These are phyloP conservation scores for Besnoitia besnoiti DNA, from an alignment of 169 alveolate species.

Conservation along the genomic window DNA sequence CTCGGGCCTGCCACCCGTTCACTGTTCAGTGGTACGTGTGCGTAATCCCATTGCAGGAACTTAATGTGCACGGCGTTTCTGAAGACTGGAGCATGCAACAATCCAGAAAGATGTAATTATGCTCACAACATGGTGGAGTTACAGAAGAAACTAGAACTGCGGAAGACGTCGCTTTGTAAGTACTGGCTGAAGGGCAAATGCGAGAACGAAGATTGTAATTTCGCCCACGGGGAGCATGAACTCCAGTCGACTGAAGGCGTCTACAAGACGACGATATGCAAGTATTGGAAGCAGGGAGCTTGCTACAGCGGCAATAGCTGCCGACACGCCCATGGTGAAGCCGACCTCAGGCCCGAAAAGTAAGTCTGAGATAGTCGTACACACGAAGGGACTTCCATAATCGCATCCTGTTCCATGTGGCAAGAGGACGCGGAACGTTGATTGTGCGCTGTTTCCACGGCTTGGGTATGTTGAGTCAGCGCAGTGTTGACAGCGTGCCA, in stretches of 20 bases:
- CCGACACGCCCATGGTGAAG: constrained; percentile 80
- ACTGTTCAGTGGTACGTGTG: too few relatives aligned
- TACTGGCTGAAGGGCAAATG: constrained; percentile 70
- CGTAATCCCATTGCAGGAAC: constrained; percentile 22
- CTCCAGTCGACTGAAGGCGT: constrained; percentile 77
- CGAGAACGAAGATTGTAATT: constrained; percentile 74
- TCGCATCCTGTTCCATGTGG: not conserved
- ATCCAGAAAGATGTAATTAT: constrained; percentile 55
- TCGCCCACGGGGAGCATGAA: constrained; percentile 79
- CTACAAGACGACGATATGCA: constrained; percentile 78
- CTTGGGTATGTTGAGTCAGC: not conserved
- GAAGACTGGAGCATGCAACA: constrained; percentile 51
- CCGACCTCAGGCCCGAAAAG: constrained; percentile 62
- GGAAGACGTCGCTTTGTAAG: constrained; percentile 69
- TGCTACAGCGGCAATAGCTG: constrained; percentile 76
- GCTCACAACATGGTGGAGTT: constrained; percentile 65
- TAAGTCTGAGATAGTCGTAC: not conserved
- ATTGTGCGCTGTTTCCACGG: not conserved
- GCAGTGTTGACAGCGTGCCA: not conserved
- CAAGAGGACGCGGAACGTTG: not conserved
- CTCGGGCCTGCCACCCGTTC: not conserved
- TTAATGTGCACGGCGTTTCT: constrained; percentile 47
- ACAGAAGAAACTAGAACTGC: constrained; percentile 64
- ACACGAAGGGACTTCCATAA: not conserved
- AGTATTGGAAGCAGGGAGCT: constrained; percentile 77